phyloP scores from a whole-genome alignment of 176 grass and related monocot species.

The Coix lacrymajobi region DNA sequence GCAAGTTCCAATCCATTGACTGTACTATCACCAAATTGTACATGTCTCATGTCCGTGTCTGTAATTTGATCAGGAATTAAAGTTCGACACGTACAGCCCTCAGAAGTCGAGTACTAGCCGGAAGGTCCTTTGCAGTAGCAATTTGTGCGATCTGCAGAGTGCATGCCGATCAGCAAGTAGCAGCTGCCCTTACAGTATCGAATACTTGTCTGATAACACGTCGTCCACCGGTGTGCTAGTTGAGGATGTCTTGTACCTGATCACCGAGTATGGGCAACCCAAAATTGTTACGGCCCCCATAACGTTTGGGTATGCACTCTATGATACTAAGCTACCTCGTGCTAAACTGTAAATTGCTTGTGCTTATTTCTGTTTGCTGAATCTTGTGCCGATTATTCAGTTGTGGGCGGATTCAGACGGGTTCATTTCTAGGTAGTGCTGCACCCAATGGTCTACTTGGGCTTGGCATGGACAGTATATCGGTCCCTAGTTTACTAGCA shows the following conservation, averaged over 20 bases:
- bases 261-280: conserved; percentile 31
- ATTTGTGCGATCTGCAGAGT: conserved; percentile 40
- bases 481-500: conserved; percentile 76
- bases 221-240: conserved; percentile 69
- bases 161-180: conserved; percentile 32
- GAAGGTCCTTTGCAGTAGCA: conserved; percentile 65
- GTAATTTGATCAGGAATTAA: conserved; percentile 36
- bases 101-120: conserved; percentile 59
- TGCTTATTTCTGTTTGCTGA: neutral
- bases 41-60: neutral
- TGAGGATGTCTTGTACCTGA: conserved; percentile 79
- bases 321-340: neutral
- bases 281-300: conserved; percentile 57
- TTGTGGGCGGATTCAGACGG: conserved; percentile 78
- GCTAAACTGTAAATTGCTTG: neutral
- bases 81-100: conserved; percentile 61
- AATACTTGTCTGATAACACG: conserved; percentile 76
- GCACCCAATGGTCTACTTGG: conserved; percentile 87
- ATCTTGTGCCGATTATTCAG: conserved; percentile 44
- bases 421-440: conserved; percentile 61
- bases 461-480: conserved; percentile 68
- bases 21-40: neutral
- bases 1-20: neutral
- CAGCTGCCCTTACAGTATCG: conserved; percentile 65
- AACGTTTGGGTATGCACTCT: conserved; percentile 66